Evolutionary conservation across 257 asterid genomes (phyloP).

Genomic region (Ophiorrhiza pumila): DNA sequence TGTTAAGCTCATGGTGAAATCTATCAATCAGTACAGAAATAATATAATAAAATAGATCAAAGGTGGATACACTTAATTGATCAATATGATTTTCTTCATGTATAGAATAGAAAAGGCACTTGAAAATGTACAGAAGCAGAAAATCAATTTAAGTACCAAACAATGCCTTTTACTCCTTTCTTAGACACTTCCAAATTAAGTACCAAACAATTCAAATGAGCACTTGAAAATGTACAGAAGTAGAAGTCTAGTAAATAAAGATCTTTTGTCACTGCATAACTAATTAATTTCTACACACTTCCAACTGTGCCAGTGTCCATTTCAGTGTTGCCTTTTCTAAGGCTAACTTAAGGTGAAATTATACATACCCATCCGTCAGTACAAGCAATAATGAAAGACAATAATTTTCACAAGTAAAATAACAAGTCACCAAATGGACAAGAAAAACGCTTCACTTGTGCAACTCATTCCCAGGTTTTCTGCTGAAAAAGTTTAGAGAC

Average conservation of each 20-base stretch:
- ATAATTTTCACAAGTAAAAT: not conserved
- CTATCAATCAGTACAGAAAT: not conserved
- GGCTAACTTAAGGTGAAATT: too few relatives aligned
- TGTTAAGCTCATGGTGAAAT: constrained; percentile 10
- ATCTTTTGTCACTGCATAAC: not conserved
- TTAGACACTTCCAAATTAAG: not conserved
- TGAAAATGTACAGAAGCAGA: not conserved
- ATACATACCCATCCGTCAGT: not conserved
- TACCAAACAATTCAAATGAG: too few relatives aligned
- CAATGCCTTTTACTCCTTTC: not conserved
- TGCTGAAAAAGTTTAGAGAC: not conserved
- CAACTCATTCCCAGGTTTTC: not conserved
- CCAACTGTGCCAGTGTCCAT: not conserved
- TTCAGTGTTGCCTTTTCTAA: not conserved
- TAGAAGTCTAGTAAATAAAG: not conserved
- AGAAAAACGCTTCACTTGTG: not conserved
- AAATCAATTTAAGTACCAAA: constrained; percentile 2
- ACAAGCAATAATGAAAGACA: too few relatives aligned
- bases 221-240: not conserved
- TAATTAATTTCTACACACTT: not conserved
- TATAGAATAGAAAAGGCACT: not conserved
- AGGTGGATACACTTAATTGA: not conserved
- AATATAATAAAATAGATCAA: too few relatives aligned
- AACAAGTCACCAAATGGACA: not conserved
- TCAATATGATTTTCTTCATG: not conserved